Percentiles rank a stretch among this genome's conserved stretches.
Evolutionary conservation across 805 yeast genomes (phyloP).

Genomic region (Suhomyces faveliae): DNA sequence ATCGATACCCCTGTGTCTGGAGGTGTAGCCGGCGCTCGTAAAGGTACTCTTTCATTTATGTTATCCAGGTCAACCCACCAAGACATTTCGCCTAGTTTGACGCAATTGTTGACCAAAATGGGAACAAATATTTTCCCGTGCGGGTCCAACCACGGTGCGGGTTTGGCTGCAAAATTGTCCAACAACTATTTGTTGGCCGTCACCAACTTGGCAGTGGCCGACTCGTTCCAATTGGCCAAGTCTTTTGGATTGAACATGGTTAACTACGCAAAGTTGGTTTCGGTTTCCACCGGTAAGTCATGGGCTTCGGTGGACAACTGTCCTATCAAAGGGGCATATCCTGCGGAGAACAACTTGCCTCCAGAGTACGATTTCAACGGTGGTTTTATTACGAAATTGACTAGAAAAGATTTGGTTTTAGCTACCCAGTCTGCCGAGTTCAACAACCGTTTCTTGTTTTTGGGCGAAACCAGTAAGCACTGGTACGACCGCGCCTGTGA

Average conservation of each 20-base stretch:
- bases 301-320: constrained; percentile 57
- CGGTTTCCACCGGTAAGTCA: constrained; percentile 52
- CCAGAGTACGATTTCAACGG: constrained; percentile 45
- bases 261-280: constrained; percentile 47
- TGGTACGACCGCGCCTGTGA: constrained; percentile 47
- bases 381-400: constrained; percentile 49
- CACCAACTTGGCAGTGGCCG: constrained; percentile 54
- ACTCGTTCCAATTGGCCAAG: constrained; percentile 52
- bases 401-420: constrained; percentile 44
- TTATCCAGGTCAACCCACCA: constrained; percentile 37
- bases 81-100: constrained; percentile 31
- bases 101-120: constrained; percentile 37
- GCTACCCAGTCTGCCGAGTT: constrained; percentile 38
- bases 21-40: constrained; percentile 53
- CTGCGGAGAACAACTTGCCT: constrained; percentile 40
- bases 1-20: constrained; percentile 59
- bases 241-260: constrained; percentile 47
- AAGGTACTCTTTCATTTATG: constrained; percentile 53
- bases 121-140: constrained; percentile 50
- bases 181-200: constrained; percentile 54
- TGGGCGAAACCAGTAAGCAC: constrained; percentile 38
- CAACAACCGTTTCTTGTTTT: constrained; percentile 34
- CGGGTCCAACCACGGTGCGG: constrained; percentile 48
- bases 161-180: constrained; percentile 54
- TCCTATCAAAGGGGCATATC: constrained; percentile 50